These are phyloP conservation scores for Amoebophrya sp. DNA, from an alignment of 169 alveolate genomes.

Conservation along the genomic window DNA sequence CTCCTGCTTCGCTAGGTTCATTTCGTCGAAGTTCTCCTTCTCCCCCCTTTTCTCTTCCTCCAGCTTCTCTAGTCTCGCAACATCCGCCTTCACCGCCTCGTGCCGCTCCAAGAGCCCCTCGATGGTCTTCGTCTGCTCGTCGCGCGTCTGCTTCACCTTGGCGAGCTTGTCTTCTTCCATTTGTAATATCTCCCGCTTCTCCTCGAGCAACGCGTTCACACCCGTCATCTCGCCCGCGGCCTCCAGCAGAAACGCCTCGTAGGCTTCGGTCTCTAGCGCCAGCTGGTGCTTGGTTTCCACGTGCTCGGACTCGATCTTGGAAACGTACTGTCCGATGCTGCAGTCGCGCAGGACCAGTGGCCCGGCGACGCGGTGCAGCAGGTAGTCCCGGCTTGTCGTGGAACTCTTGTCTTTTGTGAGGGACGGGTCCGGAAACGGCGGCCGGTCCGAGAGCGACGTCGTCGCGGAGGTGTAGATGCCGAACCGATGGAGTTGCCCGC, in stretches of 20 bases:
- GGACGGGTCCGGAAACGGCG: too few species aligned
- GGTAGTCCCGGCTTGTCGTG: too few species aligned
- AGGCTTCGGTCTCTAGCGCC: not conserved
- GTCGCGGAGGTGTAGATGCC: too few species aligned
- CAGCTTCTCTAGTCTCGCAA: not conserved
- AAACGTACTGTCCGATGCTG: not conserved
- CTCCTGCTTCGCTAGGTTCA: too few species aligned
- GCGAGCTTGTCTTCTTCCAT: not conserved
- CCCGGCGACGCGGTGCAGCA: not conserved
- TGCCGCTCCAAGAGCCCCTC: not conserved
- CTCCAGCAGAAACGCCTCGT: not conserved
- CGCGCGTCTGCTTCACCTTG: not conserved
- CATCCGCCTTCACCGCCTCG: not conserved
- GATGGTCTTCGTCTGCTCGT: not conserved
- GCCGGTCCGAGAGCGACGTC: too few species aligned
- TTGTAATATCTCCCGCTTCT: not conserved
- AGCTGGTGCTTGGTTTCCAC: not conserved
- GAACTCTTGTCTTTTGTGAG: too few species aligned
- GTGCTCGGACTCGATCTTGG: not conserved
- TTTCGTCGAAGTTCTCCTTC: too few species aligned
- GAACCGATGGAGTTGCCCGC: too few species aligned
- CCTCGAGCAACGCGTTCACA: not conserved
- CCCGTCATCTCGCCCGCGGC: not conserved
- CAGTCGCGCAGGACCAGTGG: not conserved
- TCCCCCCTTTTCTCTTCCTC: too few species aligned